Evolutionary conservation across 352 stramenopile genomes (phyloP).

Genomic region (Sclerospora graminicola): DNA sequence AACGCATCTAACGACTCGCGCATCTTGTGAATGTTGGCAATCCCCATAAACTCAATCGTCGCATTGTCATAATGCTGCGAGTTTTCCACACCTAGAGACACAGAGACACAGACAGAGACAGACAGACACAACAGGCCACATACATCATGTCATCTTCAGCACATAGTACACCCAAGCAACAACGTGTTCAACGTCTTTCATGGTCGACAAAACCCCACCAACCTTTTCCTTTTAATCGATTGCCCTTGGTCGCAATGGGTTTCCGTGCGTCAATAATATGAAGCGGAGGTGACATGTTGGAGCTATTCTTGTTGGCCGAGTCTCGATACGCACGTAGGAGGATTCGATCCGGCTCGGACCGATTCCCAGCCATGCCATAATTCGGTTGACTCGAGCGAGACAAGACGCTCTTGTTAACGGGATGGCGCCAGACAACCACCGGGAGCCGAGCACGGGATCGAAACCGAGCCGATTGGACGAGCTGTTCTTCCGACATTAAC

Average conservation of each 20-base stretch:
- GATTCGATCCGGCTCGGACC: conserved; percentile 87
- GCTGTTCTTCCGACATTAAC: conserved; percentile 88
- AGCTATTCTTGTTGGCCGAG: conserved; percentile 67
- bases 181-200: no score
- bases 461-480: conserved; percentile 85
- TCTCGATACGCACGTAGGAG: conserved; percentile 83
- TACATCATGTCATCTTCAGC: no score
- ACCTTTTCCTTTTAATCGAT: conserved; percentile 79
- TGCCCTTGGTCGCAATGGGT: conserved; percentile 70
- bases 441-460: conserved; percentile 88
- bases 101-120: conserved; percentile 2
- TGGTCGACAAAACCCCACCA: no score
- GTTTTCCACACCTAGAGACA: conserved; percentile 88
- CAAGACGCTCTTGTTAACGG: conserved; percentile 89
- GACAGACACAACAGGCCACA: no score
- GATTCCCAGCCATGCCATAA: conserved; percentile 93
- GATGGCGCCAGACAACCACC: conserved; percentile 88
- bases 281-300: conserved; percentile 50
- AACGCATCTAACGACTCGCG: conserved; percentile 89
- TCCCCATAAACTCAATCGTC: conserved; percentile 95
- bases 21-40: conserved; percentile 99
- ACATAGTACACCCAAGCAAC: no score
- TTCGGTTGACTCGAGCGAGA: conserved; percentile 93
- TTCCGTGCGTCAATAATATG: conserved; percentile 83
- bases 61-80: conserved; percentile 93